phyloP scores from a whole-genome alignment of 805 yeast genomes.

The Myxozyma nipponensis region DNA sequence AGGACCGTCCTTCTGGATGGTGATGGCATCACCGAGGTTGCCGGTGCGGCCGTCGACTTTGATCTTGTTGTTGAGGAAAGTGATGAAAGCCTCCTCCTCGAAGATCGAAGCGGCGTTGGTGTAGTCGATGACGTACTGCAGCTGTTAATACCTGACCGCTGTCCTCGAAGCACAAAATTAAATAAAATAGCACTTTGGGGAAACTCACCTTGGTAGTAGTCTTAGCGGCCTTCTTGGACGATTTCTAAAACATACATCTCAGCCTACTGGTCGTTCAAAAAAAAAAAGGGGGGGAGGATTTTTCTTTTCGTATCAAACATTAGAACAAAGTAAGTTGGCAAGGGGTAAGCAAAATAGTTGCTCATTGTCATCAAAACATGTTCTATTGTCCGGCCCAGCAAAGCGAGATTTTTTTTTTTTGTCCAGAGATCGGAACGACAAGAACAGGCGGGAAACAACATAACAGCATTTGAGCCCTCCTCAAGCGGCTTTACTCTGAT shows the following conservation, averaged over 20 bases:
- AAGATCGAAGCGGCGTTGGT: slow-evolving; percentile 96
- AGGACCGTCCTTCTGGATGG: slow-evolving; percentile 81
- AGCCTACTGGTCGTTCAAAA: slow-evolving; percentile 66
- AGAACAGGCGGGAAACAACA: too few relatives aligned
- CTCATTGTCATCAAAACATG: too few relatives aligned
- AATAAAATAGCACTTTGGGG: neutral
- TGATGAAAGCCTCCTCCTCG: slow-evolving; percentile 96
- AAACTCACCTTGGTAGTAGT: slow-evolving; percentile 32
- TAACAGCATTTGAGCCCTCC: too few relatives aligned
- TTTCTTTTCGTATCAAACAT: too few relatives aligned
- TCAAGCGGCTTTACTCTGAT: too few relatives aligned
- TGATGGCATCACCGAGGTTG: slow-evolving; percentile 93
- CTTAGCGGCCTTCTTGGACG: slow-evolving; percentile 71
- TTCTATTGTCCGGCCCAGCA: too few relatives aligned
- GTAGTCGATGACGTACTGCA: slow-evolving; percentile 89
- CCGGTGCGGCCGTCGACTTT: slow-evolving; percentile 96
- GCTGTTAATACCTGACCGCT: too few relatives aligned
- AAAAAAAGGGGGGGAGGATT: too few relatives aligned
- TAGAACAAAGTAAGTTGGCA: too few relatives aligned
- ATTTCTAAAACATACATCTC: slow-evolving; percentile 52
- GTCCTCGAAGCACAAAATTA: neutral
- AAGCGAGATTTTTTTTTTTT: too few relatives aligned
- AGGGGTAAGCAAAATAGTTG: too few relatives aligned
- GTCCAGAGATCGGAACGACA: too few relatives aligned
- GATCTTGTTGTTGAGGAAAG: slow-evolving; percentile 98